A percentile compares a stretch with the other conserved stretches of the same genome.
phyloP scores from a whole-genome alignment of 305 asterid genomes.

The Euphrasia arctica region DNA sequence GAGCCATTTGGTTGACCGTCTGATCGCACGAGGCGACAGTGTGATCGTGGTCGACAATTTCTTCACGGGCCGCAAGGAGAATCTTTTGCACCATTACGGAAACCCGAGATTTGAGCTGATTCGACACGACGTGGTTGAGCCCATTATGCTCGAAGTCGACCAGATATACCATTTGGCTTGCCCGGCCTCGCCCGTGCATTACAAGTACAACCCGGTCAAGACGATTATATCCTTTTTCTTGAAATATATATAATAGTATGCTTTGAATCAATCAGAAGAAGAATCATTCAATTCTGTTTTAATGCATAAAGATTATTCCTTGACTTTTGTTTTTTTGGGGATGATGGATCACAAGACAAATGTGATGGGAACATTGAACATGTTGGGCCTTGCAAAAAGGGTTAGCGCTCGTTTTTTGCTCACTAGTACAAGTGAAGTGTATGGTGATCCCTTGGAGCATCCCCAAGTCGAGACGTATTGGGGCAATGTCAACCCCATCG shows the following conservation, averaged over 20 bases:
- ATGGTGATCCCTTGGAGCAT: conserved; percentile 90
- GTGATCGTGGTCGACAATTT: conserved; percentile 79
- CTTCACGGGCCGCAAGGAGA: conserved; percentile 74
- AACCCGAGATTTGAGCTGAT: conserved; percentile 74
- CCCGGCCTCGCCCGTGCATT: conserved; percentile 96
- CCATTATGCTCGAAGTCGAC: conserved; percentile 80
- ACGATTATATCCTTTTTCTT: conserved; percentile 71
- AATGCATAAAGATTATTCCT: conserved; percentile 27
- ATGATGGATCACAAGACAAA: conserved; percentile 65
- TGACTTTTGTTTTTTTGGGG: conserved; percentile 37
- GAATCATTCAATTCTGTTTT: too few species aligned
- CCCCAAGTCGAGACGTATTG: conserved; percentile 83
- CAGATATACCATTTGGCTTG: conserved; percentile 92
- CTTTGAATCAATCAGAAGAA: too few species aligned
- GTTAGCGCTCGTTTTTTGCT: conserved; percentile 76
- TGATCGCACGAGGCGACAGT: conserved; percentile 71
- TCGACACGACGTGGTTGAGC: conserved; percentile 84
- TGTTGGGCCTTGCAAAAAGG: conserved; percentile 87
- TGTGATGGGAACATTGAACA: conserved; percentile 94
- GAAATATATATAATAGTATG: too few species aligned
- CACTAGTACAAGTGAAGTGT: conserved; percentile 88
- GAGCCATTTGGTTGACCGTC: conserved; percentile 84
- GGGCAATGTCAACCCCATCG: conserved; percentile 95
- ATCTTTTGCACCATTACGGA: conserved; percentile 55
- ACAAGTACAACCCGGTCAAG: conserved; percentile 90